These are phyloP conservation scores for Cordyceps militaris DNA, from an alignment of 2,329 filamentous ascomycete genomes.

Conservation along the genomic window DNA sequence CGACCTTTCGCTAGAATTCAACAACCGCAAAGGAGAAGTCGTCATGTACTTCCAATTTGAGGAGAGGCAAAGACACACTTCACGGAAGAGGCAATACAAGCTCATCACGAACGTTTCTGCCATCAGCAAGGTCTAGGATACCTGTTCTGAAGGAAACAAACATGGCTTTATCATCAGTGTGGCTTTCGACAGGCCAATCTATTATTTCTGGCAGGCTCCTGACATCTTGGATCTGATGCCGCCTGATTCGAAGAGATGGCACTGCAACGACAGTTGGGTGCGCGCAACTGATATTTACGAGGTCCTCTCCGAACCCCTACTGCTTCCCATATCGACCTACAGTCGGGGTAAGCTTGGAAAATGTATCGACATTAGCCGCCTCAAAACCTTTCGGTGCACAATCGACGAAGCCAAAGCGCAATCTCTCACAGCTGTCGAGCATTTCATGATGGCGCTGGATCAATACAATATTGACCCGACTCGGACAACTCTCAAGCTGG, in stretches of 20 bases:
- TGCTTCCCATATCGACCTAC: conserved; percentile 33
- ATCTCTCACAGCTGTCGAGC: conserved; percentile 27
- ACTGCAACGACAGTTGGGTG: conserved; percentile 37
- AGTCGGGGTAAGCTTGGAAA: conserved; percentile 26
- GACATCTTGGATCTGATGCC: conserved; percentile 28
- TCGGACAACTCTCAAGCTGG: conserved; percentile 19
- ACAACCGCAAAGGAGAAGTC: conserved; percentile 21
- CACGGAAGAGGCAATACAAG: conserved; percentile 28
- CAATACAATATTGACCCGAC: conserved; percentile 33
- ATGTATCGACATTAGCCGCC: conserved; percentile 47
- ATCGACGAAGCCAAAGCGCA: conserved; percentile 25
- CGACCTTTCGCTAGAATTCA: conserved; percentile 24
- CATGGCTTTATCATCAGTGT: conserved; percentile 37
- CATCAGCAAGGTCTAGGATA: conserved; percentile 37
- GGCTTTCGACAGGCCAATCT: conserved; percentile 37
- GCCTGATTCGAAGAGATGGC: conserved; percentile 30
- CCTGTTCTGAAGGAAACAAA: conserved; percentile 18
- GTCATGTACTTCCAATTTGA: conserved; percentile 25
- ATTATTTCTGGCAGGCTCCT: conserved; percentile 36
- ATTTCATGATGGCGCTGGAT: conserved; percentile 47
- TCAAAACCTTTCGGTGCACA: conserved; percentile 47
- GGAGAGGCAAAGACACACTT: conserved; percentile 13
- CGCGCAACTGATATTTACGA: conserved; percentile 41
- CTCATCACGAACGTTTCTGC: conserved; percentile 38
- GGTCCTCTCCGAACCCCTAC: conserved; percentile 24